These are phyloP conservation scores for Populus alba DNA, from an alignment of 345 rosid species.

Conservation along the genomic window DNA sequence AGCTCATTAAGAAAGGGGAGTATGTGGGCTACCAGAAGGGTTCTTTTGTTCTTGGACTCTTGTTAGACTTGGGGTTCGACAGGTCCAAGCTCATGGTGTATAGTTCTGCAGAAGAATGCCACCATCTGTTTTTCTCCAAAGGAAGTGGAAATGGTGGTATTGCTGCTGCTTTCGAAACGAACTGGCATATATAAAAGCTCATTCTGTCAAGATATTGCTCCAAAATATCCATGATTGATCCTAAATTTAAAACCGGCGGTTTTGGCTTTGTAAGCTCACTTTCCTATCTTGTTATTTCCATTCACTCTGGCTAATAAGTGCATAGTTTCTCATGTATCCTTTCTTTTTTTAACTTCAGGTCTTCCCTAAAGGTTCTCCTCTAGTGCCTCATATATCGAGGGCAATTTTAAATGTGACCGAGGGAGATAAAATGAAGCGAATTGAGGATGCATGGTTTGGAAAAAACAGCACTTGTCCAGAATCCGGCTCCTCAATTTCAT, in stretches of 20 bases:
- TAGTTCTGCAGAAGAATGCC: constrained; percentile 22
- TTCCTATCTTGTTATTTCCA: constrained; percentile 1
- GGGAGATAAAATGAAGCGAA: constrained; percentile 20
- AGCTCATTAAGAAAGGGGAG: constrained; percentile 37
- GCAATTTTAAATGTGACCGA: constrained; percentile 19
- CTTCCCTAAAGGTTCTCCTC: constrained; percentile 23
- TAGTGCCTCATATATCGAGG: constrained; percentile 21
- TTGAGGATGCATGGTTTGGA: constrained; percentile 18
- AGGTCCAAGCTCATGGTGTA: constrained; percentile 14
- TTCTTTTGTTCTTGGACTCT: constrained; percentile 42
- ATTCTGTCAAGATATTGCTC: constrained; percentile 36
- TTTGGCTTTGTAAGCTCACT: constrained; percentile 19
- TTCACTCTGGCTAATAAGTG: constrained; percentile 10
- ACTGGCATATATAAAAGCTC: constrained; percentile 39
- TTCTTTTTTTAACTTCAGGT: constrained; percentile 5
- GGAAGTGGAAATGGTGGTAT: constrained; percentile 19
- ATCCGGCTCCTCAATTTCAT: constrained; percentile 4
- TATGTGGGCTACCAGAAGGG: constrained; percentile 40
- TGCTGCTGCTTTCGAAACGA: constrained; percentile 42
- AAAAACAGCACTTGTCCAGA: constrained; percentile 6
- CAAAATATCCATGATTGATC: constrained; percentile 9
- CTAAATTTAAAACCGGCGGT: constrained; percentile 8
- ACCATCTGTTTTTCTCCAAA: constrained; percentile 14
- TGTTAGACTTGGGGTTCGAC: constrained; percentile 18
- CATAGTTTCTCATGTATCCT: neutral